Evolutionary conservation across 345 rosid genomes (phyloP).

Genomic region (Syzygium grande): DNA sequence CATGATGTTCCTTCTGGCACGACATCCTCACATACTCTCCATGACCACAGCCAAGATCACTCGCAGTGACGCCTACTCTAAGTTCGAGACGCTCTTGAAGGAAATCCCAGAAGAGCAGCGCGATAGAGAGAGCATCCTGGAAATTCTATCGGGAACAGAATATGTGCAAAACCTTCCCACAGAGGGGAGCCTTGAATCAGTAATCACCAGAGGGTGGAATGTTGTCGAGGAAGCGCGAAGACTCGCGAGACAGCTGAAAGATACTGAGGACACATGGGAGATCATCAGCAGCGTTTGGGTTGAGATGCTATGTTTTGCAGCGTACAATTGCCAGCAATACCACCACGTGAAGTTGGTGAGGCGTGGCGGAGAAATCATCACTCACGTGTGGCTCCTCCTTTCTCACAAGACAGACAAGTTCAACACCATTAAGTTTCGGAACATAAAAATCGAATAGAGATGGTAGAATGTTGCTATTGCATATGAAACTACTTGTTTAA

Average conservation of each 20-base stretch:
- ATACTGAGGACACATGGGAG: neutral
- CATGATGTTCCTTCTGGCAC: conserved; percentile 4
- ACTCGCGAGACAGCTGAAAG: neutral
- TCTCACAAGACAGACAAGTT: neutral
- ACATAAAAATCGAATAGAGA: neutral
- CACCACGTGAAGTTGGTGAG: neutral
- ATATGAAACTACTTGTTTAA: neutral
- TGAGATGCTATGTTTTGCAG: neutral
- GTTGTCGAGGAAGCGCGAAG: neutral
- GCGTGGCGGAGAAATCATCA: neutral
- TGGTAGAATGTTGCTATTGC: neutral
- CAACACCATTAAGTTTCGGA: neutral
- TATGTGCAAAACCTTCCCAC: too few species aligned
- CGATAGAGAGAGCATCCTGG: neutral
- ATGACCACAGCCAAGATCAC: neutral
- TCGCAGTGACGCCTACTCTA: neutral
- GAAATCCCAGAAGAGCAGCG: neutral
- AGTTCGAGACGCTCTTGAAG: neutral
- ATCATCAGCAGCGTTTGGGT: neutral
- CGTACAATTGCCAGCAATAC: neutral
- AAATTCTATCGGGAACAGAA: neutral
- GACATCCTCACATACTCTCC: neutral
- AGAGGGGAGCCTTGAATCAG: neutral
- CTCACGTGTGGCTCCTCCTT: neutral
- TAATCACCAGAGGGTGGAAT: neutral